Conservation (phyloP, 164 flowering plant species). For the Vitis cinerea region DNA sequence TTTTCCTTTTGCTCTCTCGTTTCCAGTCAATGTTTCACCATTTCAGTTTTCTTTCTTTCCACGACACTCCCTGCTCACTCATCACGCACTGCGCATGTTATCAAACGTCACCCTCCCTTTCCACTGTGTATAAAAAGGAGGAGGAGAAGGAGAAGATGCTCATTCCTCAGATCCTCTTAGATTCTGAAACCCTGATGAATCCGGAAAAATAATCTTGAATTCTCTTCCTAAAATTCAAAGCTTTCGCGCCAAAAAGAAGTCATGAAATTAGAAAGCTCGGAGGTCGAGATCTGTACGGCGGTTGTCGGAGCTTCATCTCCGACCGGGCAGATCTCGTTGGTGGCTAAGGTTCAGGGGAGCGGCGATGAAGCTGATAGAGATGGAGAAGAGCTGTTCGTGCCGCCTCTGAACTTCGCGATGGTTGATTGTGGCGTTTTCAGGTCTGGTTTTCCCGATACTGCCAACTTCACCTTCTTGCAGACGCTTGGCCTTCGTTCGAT, state of each 20-base stretch:
- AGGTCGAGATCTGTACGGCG: not conserved
- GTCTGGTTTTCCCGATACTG: constrained; percentile 51
- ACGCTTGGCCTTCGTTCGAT: constrained; percentile 44
- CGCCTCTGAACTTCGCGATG: constrained; percentile 47
- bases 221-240: too few relatives aligned
- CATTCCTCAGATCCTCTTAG: too few relatives aligned
- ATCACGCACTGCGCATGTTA: too few relatives aligned
- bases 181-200: too few relatives aligned
- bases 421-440: constrained; percentile 49
- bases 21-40: too few relatives aligned
- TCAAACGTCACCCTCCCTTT: too few relatives aligned
- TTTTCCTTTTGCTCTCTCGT: too few relatives aligned
- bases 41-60: too few relatives aligned
- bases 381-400: constrained; percentile 25
- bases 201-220: too few relatives aligned
- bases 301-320: not conserved
- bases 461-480: constrained; percentile 45
- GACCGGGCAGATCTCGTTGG: not conserved
- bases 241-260: constrained; percentile 14
- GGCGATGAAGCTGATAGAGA: constrained; percentile 15
- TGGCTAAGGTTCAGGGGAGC: not conserved
- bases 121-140: too few relatives aligned
- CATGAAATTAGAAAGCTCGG: constrained; percentile 8
- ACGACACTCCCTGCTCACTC: too few relatives aligned
- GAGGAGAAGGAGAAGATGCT: too few relatives aligned